These are phyloP conservation scores for Metschnikowia noctiluminum DNA, from an alignment of 805 yeast genomes.

Conservation along the genomic window DNA sequence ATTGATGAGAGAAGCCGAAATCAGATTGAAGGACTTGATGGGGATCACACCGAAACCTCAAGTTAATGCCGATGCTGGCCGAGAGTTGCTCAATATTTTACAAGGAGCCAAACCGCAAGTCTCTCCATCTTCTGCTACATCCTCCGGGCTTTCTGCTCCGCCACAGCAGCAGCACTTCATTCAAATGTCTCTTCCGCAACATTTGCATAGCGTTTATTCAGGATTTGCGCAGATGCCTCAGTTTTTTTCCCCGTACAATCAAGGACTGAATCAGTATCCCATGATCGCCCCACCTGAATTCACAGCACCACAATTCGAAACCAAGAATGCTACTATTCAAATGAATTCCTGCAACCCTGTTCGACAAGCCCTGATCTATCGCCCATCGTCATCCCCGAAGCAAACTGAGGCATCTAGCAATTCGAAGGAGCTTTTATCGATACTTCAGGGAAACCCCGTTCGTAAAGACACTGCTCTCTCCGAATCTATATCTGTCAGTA, in stretches of 20 bases:
- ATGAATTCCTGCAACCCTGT: not conserved
- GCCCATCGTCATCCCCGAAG: not conserved
- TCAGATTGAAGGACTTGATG: slow-evolving; percentile 58
- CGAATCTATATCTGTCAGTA: not conserved
- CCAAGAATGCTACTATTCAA: slow-evolving; percentile 5
- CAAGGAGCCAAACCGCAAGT: slow-evolving; percentile 28
- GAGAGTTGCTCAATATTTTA: slow-evolving; percentile 66
- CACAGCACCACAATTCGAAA: slow-evolving; percentile 9
- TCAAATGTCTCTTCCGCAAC: slow-evolving; percentile 32
- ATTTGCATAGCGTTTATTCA: slow-evolving; percentile 24
- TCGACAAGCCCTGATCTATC: not conserved
- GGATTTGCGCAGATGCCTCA: slow-evolving; percentile 17
- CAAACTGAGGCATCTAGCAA: slow-evolving; percentile 23
- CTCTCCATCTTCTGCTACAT: slow-evolving; percentile 5
- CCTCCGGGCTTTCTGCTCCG: slow-evolving; percentile 2
- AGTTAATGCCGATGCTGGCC: slow-evolving; percentile 60
- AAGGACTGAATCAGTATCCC: slow-evolving; percentile 8
- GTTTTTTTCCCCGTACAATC: slow-evolving; percentile 11
- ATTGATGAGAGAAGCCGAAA: slow-evolving; percentile 60
- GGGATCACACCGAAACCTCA: slow-evolving; percentile 45
- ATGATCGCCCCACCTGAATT: slow-evolving; percentile 16
- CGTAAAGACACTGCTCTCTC: not conserved
- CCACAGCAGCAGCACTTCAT: slow-evolving; percentile 16
- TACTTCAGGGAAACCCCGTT: slow-evolving; percentile 28
- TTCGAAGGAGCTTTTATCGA: slow-evolving; percentile 42